Evolutionary conservation across 1,284 basidiomycete species (phyloP).

Genomic region (Sphagnurus paluster): DNA sequence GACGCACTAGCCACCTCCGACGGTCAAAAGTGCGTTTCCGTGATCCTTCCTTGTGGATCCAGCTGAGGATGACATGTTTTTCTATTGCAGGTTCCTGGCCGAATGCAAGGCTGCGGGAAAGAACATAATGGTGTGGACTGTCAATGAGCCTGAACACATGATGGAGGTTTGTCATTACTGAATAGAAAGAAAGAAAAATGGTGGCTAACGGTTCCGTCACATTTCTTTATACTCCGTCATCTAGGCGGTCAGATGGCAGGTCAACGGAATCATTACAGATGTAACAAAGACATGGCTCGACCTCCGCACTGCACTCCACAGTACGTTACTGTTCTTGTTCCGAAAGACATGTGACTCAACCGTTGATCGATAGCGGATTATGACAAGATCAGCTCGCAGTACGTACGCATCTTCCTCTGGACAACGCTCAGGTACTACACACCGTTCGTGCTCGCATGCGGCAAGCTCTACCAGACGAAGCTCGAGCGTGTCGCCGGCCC

Average conservation of each 20-base stretch:
- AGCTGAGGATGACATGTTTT: not conserved
- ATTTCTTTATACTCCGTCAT: conserved; percentile 8
- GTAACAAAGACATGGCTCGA: conserved; percentile 77
- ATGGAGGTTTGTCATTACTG: conserved; percentile 72
- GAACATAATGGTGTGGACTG: conserved; percentile 94
- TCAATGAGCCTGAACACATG: conserved; percentile 91
- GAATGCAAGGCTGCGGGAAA: conserved; percentile 85
- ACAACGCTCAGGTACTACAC: conserved; percentile 64
- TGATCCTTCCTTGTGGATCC: not conserved
- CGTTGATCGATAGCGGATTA: conserved; percentile 54
- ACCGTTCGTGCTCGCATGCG: conserved; percentile 40
- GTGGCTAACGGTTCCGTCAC: conserved; percentile 6
- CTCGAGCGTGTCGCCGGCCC: conserved; percentile 58
- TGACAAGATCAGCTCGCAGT: conserved; percentile 56
- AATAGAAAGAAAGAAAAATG: no score
- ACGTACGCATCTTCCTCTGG: conserved; percentile 77
- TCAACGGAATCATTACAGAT: conserved; percentile 90
- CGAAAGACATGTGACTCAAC: not conserved
- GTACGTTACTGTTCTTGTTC: conserved; percentile 38
- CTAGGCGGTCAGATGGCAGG: conserved; percentile 88
- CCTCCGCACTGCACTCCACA: conserved; percentile 63
- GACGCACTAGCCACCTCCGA: conserved; percentile 72
- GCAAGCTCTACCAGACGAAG: conserved; percentile 27
- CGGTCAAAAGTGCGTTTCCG: conserved; percentile 54
- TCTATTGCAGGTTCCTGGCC: conserved; percentile 59